These are phyloP conservation scores for Talaromyces sp. DNA, from an alignment of 2,329 filamentous ascomycete species.

Conservation along the genomic window DNA sequence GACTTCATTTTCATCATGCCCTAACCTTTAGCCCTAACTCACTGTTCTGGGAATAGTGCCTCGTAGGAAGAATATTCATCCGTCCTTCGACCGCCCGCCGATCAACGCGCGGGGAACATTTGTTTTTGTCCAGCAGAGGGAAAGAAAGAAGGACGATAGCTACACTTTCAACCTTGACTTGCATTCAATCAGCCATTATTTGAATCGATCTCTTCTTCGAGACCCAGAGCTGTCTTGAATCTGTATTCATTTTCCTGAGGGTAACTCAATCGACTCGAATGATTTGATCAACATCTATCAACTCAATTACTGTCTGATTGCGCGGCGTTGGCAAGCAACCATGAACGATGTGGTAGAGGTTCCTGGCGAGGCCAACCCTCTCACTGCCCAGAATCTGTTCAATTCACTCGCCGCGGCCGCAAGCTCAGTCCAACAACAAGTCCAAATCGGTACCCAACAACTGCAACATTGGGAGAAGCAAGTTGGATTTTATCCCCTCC, in stretches of 20 bases:
- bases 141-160: not conserved
- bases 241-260: too few relatives aligned
- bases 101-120: slow-evolving; percentile 14
- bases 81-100: slow-evolving; percentile 14
- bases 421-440: slow-evolving; percentile 62
- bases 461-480: slow-evolving; percentile 68
- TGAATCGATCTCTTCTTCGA: not conserved
- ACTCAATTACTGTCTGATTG: not conserved
- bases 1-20: slow-evolving; percentile 24
- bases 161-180: not conserved
- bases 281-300: not conserved
- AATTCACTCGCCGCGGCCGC: slow-evolving; percentile 62
- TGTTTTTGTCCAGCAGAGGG: not conserved
- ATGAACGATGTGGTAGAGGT: slow-evolving; percentile 76
- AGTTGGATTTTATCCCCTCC: slow-evolving; percentile 62
- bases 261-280: not conserved
- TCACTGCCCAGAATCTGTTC: slow-evolving; percentile 62
- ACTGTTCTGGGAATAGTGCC: slow-evolving; percentile 27
- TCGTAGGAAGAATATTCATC: slow-evolving; percentile 27
- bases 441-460: slow-evolving; percentile 65
- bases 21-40: slow-evolving; percentile 25
- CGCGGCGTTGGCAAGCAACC: slow-evolving; percentile 16
- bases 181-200: not conserved
- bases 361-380: slow-evolving; percentile 73
- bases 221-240: not conserved